These are phyloP conservation scores for Talaromyces rugulosus DNA, from an alignment of 2,329 filamentous ascomycete genomes.

Conservation along the genomic window DNA sequence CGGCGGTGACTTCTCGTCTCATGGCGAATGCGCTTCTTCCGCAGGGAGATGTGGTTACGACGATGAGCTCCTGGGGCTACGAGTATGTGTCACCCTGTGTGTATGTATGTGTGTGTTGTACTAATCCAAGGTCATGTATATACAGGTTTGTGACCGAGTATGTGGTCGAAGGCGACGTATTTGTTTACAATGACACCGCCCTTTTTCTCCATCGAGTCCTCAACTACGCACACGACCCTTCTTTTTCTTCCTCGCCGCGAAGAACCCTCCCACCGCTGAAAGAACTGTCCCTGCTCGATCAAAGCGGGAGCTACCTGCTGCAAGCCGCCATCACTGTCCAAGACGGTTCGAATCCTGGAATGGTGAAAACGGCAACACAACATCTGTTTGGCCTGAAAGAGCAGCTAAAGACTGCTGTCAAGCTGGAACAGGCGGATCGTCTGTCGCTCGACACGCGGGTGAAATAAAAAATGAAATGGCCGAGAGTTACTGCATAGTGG, in stretches of 20 bases:
- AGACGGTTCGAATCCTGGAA: conserved; percentile 51
- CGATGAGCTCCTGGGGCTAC: conserved; percentile 52
- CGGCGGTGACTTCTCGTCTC: conserved; percentile 51
- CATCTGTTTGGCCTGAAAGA: conserved; percentile 54
- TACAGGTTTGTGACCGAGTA: conserved; percentile 55
- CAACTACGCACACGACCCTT: conserved; percentile 37
- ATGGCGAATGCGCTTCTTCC: conserved; percentile 47
- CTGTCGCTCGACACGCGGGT: conserved; percentile 58
- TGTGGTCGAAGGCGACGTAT: conserved; percentile 53
- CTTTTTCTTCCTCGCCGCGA: conserved; percentile 24
- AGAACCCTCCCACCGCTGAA: conserved; percentile 39
- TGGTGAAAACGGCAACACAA: conserved; percentile 51
- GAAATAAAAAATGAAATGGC: conserved; percentile 36
- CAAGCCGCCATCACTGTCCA: conserved; percentile 56
- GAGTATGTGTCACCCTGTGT: conserved; percentile 37
- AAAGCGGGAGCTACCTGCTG: conserved; percentile 55
- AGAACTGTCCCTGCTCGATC: conserved; percentile 50
- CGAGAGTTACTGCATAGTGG: not conserved
- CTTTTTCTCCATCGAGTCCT: conserved; percentile 55
- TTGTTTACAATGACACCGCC: conserved; percentile 55
- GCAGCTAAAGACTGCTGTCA: conserved; percentile 52
- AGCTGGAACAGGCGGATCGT: conserved; percentile 55
- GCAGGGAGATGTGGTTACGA: conserved; percentile 46
- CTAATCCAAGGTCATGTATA: conserved; percentile 22
- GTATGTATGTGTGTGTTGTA: not conserved